Base-by-base conservation (phyloP, 345 rosid species). In the Salix caprea region DNA sequence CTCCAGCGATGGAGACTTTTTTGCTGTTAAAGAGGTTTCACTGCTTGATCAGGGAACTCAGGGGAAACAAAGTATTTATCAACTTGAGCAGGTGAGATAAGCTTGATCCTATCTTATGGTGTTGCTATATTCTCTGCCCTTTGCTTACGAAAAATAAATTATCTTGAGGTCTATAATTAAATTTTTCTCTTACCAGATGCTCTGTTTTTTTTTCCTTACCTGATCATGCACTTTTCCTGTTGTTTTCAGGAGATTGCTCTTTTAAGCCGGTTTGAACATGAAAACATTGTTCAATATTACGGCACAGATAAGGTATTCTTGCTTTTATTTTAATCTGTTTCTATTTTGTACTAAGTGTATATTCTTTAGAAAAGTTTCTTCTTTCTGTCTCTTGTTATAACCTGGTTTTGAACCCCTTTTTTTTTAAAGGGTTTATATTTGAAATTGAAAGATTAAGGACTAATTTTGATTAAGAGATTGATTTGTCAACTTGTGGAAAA, bases 11-110 rank as follows among this genome's bases (percentile, higher is more conserved):
- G 98, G 97, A 69, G 87, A 81, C 86, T 92, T 94, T 82, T 92
- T 94, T 80, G 98, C 98, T 65, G 84, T 94, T 46, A 92, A 94
- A 81, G 97, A 94, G 85, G 98, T 94, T 81, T 92, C 92, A 34
- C 85, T 94, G 67, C 90, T 89, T 82, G 93, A 92, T 84, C 96
- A 89, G 75, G 98, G 94, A 75, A 87, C 84, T 80, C 89, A 87
- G 78, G 97, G 89, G 70, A 89, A 76, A 81, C 89, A 94, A 76
- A 85, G 97, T 74, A 78, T 94, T 81, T 72, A 58, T 76, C 97
- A 94, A 84, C 93, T 94, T 56, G 98, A 94, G 81, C 90, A 88
- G 90, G 97, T 94, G 73, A 82, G 82, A 28, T 78, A 14, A 26
- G 34, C 32, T 67, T 44, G 77, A 32, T 74, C 54, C 73, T 72